Conservation (phyloP, 441 rosid genomes). For the Euphorbia schlechtendalii region DNA sequence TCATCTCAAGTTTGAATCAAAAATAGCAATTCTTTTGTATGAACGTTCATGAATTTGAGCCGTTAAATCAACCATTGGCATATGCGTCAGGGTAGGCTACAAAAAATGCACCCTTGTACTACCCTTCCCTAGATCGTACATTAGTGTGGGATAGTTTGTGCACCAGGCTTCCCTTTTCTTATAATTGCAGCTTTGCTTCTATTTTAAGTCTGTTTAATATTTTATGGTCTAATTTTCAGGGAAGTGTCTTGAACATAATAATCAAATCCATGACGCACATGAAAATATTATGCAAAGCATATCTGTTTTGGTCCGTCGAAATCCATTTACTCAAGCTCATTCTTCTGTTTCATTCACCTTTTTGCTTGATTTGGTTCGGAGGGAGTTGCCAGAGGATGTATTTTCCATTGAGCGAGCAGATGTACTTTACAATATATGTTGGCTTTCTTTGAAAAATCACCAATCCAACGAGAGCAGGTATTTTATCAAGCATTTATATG, state of each 20-base stretch:
- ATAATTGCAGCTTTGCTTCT: background rate
- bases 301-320: slow-evolving; percentile 43
- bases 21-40: slow-evolving; percentile 1
- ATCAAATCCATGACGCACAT: slow-evolving; percentile 59
- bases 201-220: slow-evolving; percentile 12
- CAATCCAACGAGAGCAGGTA: slow-evolving; percentile 53
- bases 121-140: no score
- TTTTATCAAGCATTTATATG: slow-evolving; percentile 7
- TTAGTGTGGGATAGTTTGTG: no score
- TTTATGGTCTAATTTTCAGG: slow-evolving; percentile 43
- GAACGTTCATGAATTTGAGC: no score
- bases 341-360: slow-evolving; percentile 28
- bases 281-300: slow-evolving; percentile 55
- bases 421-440: slow-evolving; percentile 54
- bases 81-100: no score
- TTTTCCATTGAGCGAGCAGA: slow-evolving; percentile 71
- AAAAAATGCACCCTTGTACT: no score
- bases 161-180: no score
- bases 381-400: slow-evolving; percentile 49
- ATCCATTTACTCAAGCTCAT: slow-evolving; percentile 31
- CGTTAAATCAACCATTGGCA: no score
- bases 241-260: slow-evolving; percentile 48
- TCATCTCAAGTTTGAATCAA: background rate
- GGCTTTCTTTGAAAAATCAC: slow-evolving; percentile 54
- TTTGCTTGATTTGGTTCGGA: slow-evolving; percentile 61